These are phyloP conservation scores for Hibiscus tridactylites DNA, from an alignment of 345 rosid genomes.

Conservation along the genomic window DNA sequence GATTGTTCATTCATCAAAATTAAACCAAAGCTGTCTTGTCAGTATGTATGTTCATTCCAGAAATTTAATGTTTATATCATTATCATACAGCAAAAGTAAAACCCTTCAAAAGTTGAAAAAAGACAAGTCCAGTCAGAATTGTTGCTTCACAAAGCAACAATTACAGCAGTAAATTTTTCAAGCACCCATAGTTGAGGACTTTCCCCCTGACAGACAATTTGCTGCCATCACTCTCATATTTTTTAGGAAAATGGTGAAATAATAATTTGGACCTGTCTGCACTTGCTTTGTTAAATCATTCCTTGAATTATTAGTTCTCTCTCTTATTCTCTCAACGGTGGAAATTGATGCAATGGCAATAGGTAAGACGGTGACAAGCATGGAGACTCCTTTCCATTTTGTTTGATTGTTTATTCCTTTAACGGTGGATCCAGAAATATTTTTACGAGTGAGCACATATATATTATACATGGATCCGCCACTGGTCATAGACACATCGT, in stretches of 20 bases:
- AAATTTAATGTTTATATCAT: background rate
- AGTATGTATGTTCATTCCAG: background rate
- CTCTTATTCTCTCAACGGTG: background rate
- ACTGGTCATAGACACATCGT: too few species aligned
- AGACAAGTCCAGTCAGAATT: background rate
- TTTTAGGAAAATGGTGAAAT: background rate
- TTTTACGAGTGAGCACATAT: too few species aligned
- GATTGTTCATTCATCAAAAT: background rate
- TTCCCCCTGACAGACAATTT: background rate
- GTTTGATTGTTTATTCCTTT: conserved; percentile 13
- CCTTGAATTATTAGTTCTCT: conserved; percentile 9
- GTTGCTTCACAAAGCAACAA: background rate
- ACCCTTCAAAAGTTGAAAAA: background rate
- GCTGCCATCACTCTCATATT: background rate
- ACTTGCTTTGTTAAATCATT: background rate
- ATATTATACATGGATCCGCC: too few species aligned
- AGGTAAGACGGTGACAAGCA: background rate
- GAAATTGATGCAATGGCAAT: background rate
- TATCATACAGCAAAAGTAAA: background rate
- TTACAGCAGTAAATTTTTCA: background rate
- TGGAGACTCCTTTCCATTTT: conserved; percentile 11
- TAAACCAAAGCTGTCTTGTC: background rate
- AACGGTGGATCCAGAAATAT: too few species aligned
- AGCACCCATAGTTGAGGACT: background rate
- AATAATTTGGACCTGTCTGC: conserved; percentile 11